Base-by-base conservation (phyloP, 345 rosid species). In the Gossypium longicalyx region DNA sequence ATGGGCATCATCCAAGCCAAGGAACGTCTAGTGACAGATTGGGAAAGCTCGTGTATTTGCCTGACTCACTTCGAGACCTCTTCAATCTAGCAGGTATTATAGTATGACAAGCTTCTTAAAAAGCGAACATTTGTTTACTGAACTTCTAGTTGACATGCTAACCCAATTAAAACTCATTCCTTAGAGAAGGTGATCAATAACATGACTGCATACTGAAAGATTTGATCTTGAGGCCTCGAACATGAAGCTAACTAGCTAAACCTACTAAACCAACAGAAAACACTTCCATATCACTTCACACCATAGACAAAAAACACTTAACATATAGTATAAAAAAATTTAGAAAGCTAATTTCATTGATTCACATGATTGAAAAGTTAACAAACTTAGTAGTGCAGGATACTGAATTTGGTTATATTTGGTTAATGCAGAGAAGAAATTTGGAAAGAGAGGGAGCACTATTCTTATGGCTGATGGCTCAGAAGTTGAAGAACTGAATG, bases 381-480 rank as follows among this genome's bases (percentile, higher is more conserved):
- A 2, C 23, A 45, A 13, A 44, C 12, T 57, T 57, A 19, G 11
- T 54, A 19, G 2, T 54, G 25, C 59, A 54, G 3, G 23, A 19
- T 15, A 64, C 61, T 70, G 78, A 64, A 77, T 43, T 48, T 52
- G 38, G 58, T 34, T 76, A 56, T 45, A 70, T 73, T 71, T 79
- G 38, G 67, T 79, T 83, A 62, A 57, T 82, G 84, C 89, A 91
- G 98, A 90, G 85, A 87, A 74, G 74, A 91, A 90, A 86, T 88
- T 93, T 47, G 89, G 90, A 80, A 88, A 84, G 78, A 77, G 84
- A 80, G 94, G 93, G 79, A 86, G 84, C 83, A 85, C 61, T 69
- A 85, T 92, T 79, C 86, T 86, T 38, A 83, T 91, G 92, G 86
- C 85, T 59, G 93, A 93, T 76, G 98, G 97, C 47, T 85, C 92